phyloP scores from a whole-genome alignment of 306 rosid species.

The Castanea crenata region DNA sequence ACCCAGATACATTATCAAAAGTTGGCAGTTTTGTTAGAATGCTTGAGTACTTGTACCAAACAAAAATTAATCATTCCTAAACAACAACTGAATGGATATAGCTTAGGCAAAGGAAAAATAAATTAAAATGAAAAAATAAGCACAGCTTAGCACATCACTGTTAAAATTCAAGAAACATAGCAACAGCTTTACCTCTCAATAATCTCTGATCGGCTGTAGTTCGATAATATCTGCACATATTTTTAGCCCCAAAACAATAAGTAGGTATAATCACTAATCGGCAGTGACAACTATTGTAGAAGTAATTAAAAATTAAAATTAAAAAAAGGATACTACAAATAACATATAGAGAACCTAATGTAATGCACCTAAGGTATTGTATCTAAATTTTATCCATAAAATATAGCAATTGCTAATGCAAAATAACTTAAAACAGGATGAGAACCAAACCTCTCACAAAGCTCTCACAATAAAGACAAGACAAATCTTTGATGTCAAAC shows the following conservation, averaged over 20 bases:
- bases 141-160: neutral
- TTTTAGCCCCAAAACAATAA: neutral
- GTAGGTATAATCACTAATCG: neutral
- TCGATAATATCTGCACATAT: slow-evolving; percentile 67
- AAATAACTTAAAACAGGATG: too few relatives aligned
- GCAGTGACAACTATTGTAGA: neutral
- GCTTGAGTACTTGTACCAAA: neutral
- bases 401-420: too few relatives aligned
- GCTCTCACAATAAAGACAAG: too few relatives aligned
- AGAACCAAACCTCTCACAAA: too few relatives aligned
- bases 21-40: neutral
- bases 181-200: slow-evolving; percentile 57
- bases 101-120: too few relatives aligned
- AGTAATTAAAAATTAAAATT: neutral
- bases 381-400: too few relatives aligned
- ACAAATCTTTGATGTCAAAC: too few relatives aligned
- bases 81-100: neutral
- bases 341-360: neutral
- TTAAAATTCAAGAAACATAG: neutral
- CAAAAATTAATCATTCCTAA: neutral
- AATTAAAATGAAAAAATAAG: neutral
- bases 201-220: slow-evolving; percentile 54
- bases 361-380: too few relatives aligned
- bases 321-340: neutral
- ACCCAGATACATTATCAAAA: neutral